Percentiles rank a stretch among this genome's conserved stretches.
phyloP scores from a whole-genome alignment of 2,329 filamentous ascomycete genomes.

The Lasiodiplodia sp. region DNA sequence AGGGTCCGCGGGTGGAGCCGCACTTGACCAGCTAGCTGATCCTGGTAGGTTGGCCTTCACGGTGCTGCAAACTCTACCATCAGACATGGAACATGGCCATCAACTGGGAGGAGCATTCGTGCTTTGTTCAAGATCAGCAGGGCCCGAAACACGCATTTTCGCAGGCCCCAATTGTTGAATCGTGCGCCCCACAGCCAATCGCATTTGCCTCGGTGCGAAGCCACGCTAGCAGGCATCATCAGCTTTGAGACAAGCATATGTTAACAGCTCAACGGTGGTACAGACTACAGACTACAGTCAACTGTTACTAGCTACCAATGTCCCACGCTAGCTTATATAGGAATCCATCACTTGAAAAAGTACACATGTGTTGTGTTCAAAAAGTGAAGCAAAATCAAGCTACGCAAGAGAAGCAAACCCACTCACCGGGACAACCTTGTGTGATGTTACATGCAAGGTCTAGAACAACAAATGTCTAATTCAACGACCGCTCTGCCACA shows the following conservation, averaged over 20 bases:
- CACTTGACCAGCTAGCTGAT: neutral
- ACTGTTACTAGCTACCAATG: neutral
- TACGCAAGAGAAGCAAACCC: neutral
- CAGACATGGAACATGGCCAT: neutral
- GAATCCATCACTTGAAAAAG: too few species aligned
- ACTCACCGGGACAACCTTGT: slow-evolving; percentile 6
- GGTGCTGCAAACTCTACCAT: neutral
- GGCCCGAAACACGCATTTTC: neutral
- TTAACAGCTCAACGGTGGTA: neutral
- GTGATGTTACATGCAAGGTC: neutral
- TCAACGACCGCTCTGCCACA: neutral
- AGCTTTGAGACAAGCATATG: too few species aligned
- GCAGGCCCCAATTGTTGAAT: neutral
- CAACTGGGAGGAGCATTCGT: neutral
- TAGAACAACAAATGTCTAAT: neutral
- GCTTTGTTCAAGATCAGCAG: neutral
- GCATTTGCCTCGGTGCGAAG: neutral
- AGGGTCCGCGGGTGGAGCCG: neutral
- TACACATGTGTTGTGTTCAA: neutral
- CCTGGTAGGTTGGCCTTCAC: neutral
- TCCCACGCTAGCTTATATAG: too few species aligned
- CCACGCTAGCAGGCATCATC: neutral
- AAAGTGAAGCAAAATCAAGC: neutral
- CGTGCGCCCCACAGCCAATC: neutral
- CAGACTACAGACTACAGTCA: neutral